Evolutionary conservation across 768 basidiomycete species (phyloP).

Genomic region (Imleria badia): DNA sequence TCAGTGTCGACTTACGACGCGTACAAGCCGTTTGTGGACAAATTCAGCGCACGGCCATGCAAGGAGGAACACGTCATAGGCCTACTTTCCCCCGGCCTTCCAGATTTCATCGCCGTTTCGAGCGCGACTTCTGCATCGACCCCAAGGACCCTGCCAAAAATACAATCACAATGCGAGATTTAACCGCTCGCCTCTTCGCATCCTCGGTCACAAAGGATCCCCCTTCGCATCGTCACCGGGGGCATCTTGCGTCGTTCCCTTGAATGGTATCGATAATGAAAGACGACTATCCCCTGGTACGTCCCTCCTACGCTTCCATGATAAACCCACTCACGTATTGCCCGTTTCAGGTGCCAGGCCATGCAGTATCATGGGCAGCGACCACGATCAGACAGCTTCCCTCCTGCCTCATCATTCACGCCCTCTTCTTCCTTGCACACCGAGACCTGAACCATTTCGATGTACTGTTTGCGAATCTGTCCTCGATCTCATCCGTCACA

Average conservation of each 20-base stretch:
- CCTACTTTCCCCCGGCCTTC: constrained; percentile 20
- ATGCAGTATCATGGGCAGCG: constrained; percentile 15
- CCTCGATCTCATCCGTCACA: not conserved
- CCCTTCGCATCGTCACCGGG: not conserved
- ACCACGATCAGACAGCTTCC: constrained; percentile 12
- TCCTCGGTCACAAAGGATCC: not conserved
- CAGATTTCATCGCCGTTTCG: constrained; percentile 6
- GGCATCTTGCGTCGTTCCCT: no score
- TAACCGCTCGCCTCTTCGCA: not conserved
- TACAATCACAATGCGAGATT: constrained; percentile 3
- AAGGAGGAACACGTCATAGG: constrained; percentile 15
- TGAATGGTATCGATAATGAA: no score
- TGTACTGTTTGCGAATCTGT: constrained; percentile 2
- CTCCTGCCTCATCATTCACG: constrained; percentile 21
- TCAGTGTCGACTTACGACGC: constrained; percentile 9
- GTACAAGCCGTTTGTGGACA: no score
- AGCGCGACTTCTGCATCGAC: constrained; percentile 14
- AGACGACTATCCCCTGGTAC: no score
- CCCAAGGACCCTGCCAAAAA: constrained; percentile 6
- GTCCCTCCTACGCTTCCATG: no score
- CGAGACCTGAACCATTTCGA: constrained; percentile 4
- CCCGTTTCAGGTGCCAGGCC: constrained; percentile 10
- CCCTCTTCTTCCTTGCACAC: constrained; percentile 22
- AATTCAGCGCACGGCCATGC: constrained; percentile 13
- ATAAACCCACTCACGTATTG: not conserved